Evolutionary conservation across 345 rosid genomes (phyloP).

Genomic region (Linum lewisii): DNA sequence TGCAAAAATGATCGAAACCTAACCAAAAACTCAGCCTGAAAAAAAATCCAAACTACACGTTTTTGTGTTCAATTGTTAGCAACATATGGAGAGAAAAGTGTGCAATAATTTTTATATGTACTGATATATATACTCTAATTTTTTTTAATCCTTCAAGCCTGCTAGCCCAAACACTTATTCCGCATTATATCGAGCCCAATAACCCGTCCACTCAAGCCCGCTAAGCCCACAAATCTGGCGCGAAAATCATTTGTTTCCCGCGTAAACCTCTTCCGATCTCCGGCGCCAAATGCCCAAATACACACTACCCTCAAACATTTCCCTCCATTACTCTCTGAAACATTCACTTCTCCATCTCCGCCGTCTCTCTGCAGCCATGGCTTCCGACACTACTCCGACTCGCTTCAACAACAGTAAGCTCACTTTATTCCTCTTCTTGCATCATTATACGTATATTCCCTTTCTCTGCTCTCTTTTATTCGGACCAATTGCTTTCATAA

Average conservation of each 20-base stretch:
- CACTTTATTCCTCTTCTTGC: conserved; percentile 8
- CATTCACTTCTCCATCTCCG: not conserved
- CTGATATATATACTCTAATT: too few species aligned
- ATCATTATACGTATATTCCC: not conserved
- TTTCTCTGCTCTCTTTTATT: not conserved
- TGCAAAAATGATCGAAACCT: too few species aligned
- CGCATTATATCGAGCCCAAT: not conserved
- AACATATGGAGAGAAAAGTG: too few species aligned
- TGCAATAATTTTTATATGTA: too few species aligned
- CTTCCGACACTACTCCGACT: conserved; percentile 53
- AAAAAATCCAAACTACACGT: too few species aligned
- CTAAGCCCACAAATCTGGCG: conserved; percentile 40
- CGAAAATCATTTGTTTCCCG: conserved; percentile 34
- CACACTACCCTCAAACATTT: not conserved
- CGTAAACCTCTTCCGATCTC: conserved; percentile 23
- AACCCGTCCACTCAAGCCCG: not conserved
- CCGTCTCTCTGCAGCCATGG: conserved; percentile 36
- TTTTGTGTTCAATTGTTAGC: too few species aligned
- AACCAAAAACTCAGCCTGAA: too few species aligned
- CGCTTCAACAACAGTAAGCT: conserved; percentile 34
- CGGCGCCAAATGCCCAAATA: conserved; percentile 12
- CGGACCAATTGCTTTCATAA: not conserved
- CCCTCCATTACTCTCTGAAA: conserved; percentile 4
- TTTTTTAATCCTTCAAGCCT: too few species aligned
- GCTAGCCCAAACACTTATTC: not conserved